Base-by-base conservation (phyloP, 495 filamentous ascomycete genomes). In the Podospora fimiseda region DNA sequence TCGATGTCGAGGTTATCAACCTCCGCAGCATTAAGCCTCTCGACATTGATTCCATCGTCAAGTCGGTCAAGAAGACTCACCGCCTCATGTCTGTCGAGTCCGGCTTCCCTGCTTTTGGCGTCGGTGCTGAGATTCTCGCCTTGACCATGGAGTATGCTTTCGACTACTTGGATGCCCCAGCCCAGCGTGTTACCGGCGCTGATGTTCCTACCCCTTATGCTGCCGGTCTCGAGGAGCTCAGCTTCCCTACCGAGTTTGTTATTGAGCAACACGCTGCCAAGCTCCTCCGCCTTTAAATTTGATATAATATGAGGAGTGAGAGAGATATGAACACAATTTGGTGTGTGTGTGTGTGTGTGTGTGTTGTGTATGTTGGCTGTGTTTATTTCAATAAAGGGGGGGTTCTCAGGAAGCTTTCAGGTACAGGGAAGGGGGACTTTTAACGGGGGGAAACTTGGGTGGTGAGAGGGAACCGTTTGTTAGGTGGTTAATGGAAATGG, bases 51-150 rank as follows among this genome's bases (percentile, higher is more conserved):
- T 80, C 86, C 50, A 96, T 98, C 67, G 80, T 95, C 66, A 89
- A 92, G 70, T 95, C 90, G 13, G 86, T 97, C 65, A 96, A 96
- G 85, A 98, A 98, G 85, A 98, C 93, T 19, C 87, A 87, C 65
- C 86, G 85, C 64, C 80, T 98, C 53, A 83, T 98, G 73, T 84
- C 82, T 21, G 89, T 98, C 54, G 93, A 96, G 75, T 95, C 89
- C 41, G 93, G 94, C 53, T 98, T 90, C 82, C 93, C 93, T 50
- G 85, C 86, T 65, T 96, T 90, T 63, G 93, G 93, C 62, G 89
- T 98, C 56, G 78, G 83, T 47, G 83, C 90, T 49, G 93, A 98
- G 77, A 87, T 98, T 62, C 79, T 98, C 36, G 93, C 93, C 43
- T 76, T 95, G 38, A 85, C 88, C 51, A 94, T 94, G 88, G 93